Evolutionary conservation across 768 basidiomycete species (phyloP), one percentile per base, ranked within the genome.

Genomic region (Suillus spraguei): DNA sequence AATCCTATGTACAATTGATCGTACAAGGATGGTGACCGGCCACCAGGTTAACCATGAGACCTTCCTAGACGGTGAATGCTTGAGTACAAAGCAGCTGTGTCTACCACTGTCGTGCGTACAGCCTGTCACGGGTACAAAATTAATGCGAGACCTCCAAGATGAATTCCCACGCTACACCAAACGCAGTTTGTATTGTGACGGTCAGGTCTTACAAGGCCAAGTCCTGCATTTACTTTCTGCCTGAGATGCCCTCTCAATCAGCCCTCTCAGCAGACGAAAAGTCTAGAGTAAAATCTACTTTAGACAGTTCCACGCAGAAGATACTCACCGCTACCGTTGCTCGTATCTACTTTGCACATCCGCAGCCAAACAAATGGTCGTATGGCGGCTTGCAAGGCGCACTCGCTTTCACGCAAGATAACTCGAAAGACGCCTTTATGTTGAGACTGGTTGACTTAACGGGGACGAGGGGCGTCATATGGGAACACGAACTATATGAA

Each of bases 401-500:
- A 28, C 77, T 98, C 42, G 88, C 87, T 1, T 85, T 97, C 67
- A 82, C 85, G 17, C 78, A 83, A 16, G 89, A 95, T 72, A 84
- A 79, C 54, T 73, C 77, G 3, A 84, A 81, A 60, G 84, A 84
- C 33, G 80, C 81, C 5, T 79, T 87, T 44, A 82, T 82, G 71
- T 86, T 97, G 71, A 87, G 86, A 74, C 79, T 99, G 59, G 91
- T 99, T 3, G 97, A 98, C 75, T 71, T 97, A 20, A 77, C 82
- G 67, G 92, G 94, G 22, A 93, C 92, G 4, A 79, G 94, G 60
- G 95, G 94, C 5, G 85, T 95, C 24, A 86, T 95, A 49, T 99
- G 97, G 97, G 88, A 94, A 63, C 93, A 97, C 67, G 95, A 97
- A 74, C 76, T 98, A 5, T 97, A 95, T 68, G 82, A 90, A 32